Conservation (phyloP, 176 grass and related monocot species). For the Pharus latifolius region DNA sequence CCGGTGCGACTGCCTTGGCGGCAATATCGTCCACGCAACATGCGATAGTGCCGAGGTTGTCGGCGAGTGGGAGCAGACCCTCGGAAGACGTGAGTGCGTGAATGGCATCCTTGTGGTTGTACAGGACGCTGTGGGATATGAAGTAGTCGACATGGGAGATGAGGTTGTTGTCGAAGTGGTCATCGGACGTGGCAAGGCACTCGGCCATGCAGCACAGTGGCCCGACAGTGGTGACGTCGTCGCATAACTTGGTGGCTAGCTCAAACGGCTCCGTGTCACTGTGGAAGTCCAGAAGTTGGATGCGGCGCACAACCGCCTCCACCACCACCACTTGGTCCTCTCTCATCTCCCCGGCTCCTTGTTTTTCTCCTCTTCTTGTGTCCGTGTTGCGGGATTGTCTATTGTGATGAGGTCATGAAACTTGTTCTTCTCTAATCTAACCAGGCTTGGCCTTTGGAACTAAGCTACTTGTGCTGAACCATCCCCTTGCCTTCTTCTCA, state of each 20-base stretch:
- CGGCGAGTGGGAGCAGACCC: conserved; percentile 51
- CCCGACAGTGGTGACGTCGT: conserved; percentile 66
- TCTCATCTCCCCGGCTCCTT: conserved; percentile 29
- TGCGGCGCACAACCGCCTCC: conserved; percentile 51
- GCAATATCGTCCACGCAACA: conserved; percentile 74
- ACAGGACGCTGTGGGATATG: conserved; percentile 52
- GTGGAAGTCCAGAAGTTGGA: conserved; percentile 67
- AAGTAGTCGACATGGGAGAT: conserved; percentile 61
- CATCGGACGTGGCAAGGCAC: conserved; percentile 74
- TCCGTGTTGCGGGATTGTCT: conserved; percentile 15
- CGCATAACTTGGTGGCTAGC: conserved; percentile 92
- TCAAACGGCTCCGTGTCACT: conserved; percentile 75
- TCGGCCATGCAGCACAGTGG: conserved; percentile 78
- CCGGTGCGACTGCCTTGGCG: conserved; percentile 46
- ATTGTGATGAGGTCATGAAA: conserved; percentile 62
- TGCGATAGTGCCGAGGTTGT: conserved; percentile 52
- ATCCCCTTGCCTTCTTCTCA: conserved; percentile 26
- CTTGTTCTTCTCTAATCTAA: conserved; percentile 74
- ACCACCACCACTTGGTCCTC: conserved; percentile 39
- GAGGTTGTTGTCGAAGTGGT: conserved; percentile 82
- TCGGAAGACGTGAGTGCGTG: conserved; percentile 79
- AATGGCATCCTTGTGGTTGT: conserved; percentile 68
- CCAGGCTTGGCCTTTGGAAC: conserved; percentile 93
- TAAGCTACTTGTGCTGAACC: background rate
- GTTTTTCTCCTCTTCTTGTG: background rate